Percentiles rank a stretch among this genome's conserved stretches.
phyloP scores from a whole-genome alignment of 2,329 filamentous ascomycete species.

The Trichophyton schoenleinii region DNA sequence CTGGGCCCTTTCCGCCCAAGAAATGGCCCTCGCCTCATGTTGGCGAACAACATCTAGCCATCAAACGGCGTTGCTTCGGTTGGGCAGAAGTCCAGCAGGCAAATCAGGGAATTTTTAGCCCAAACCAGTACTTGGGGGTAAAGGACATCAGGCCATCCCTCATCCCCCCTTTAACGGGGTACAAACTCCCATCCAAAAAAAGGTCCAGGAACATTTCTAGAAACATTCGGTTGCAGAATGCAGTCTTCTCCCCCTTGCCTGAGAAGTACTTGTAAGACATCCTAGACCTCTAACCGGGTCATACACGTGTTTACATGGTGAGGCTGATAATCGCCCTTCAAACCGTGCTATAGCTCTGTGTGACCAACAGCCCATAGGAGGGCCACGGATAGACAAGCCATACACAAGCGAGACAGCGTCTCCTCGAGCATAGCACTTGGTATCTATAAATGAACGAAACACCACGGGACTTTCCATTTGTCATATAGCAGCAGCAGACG shows the following conservation, averaged over 20 bases:
- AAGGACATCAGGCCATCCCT: background rate
- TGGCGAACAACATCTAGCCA: background rate
- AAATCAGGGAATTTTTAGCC: background rate
- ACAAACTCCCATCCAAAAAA: background rate
- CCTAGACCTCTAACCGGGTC: background rate
- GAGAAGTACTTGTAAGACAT: background rate
- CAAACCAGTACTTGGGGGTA: background rate
- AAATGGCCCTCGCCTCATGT: background rate
- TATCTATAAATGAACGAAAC: no score
- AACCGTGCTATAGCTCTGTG: background rate
- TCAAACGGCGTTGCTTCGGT: background rate
- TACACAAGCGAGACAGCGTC: background rate
- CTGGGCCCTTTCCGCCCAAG: background rate
- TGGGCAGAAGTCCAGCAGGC: background rate
- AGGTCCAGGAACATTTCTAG: background rate
- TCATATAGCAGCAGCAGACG: no score
- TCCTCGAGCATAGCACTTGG: background rate
- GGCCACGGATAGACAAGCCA: background rate
- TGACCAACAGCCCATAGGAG: background rate
- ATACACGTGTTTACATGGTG: slow-evolving; percentile 3
- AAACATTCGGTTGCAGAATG: slow-evolving; percentile 3
- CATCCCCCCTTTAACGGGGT: background rate
- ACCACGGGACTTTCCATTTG: background rate
- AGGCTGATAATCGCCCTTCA: background rate
- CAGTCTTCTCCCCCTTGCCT: background rate